Evolutionary conservation across 2,329 filamentous ascomycete species (phyloP).

Genomic region (Phialophora tarda): DNA sequence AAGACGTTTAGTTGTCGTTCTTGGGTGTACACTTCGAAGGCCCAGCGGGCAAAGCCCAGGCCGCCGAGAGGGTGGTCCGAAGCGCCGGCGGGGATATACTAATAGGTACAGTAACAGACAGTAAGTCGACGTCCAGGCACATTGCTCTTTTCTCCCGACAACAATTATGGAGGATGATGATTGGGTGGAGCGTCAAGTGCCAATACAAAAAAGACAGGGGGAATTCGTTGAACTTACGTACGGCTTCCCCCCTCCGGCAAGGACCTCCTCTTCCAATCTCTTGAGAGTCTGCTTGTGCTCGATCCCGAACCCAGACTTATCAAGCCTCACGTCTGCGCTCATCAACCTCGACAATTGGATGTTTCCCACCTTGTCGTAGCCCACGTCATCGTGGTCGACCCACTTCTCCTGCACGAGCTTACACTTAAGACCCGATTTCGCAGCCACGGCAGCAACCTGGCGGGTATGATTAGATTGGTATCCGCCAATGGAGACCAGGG

Average conservation of each 20-base stretch:
- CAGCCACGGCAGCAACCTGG: conserved; percentile 67
- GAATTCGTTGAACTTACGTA: conserved; percentile 50
- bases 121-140: no score
- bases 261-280: conserved; percentile 60
- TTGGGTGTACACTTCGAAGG: conserved; percentile 70
- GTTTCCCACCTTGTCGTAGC: conserved; percentile 71
- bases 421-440: conserved; percentile 60
- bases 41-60: conserved; percentile 72
- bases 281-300: conserved; percentile 69
- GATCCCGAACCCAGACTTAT: conserved; percentile 68
- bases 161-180: no score
- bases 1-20: conserved; percentile 66
- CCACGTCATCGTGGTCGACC: conserved; percentile 66
- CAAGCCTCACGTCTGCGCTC: conserved; percentile 67
- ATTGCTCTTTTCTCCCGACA: no score
- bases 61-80: conserved; percentile 73
- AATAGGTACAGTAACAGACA: no score
- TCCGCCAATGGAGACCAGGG: conserved; percentile 70
- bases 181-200: no score
- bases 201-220: not conserved
- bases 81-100: conserved; percentile 72
- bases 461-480: conserved; percentile 74
- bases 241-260: conserved; percentile 61
- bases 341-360: conserved; percentile 72
- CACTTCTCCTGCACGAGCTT: conserved; percentile 69